Percentiles rank a stretch among this genome's conserved stretches.
phyloP scores from a whole-genome alignment of 169 alveolate species.

The Cyclospora cayetanensis region DNA sequence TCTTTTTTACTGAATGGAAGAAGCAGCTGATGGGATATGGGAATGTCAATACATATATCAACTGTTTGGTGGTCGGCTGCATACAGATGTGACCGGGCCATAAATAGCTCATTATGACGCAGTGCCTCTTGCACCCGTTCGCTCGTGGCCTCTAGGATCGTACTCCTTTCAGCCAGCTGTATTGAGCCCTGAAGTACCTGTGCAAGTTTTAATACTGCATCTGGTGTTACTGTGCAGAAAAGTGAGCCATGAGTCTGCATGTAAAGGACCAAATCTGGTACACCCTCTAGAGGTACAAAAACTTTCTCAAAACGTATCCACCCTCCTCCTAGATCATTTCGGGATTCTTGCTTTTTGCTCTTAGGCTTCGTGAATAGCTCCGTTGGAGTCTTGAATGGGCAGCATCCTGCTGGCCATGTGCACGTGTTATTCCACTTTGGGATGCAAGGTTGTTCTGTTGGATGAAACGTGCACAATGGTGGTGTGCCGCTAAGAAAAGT shows the following conservation, averaged over 20 bases:
- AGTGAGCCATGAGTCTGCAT: slow-evolving; percentile 53
- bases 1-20: slow-evolving; percentile 41
- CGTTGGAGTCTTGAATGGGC: not conserved
- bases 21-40: slow-evolving; percentile 8
- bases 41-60: slow-evolving; percentile 35
- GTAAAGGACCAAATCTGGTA: slow-evolving; percentile 25
- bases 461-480: slow-evolving; percentile 32
- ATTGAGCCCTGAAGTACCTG: slow-evolving; percentile 11
- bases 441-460: not conserved
- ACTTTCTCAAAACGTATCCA: slow-evolving; percentile 48
- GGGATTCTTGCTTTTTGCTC: not conserved
- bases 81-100: slow-evolving; percentile 16
- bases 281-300: slow-evolving; percentile 43
- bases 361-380: not conserved
- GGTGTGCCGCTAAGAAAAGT: slow-evolving; percentile 5
- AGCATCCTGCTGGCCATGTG: slow-evolving; percentile 3
- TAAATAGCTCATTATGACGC: slow-evolving; percentile 26
- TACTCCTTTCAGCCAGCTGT: slow-evolving; percentile 43
- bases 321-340: slow-evolving; percentile 37
- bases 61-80: slow-evolving; percentile 46
- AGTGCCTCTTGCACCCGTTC: slow-evolving; percentile 38
- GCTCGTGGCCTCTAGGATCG: slow-evolving; percentile 46
- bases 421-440: slow-evolving; percentile 41
- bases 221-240: slow-evolving; percentile 34
- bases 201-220: slow-evolving; percentile 9